Base-by-base conservation (phyloP, 441 rosid genomes). In the Rhodomyrtus psidioides region DNA sequence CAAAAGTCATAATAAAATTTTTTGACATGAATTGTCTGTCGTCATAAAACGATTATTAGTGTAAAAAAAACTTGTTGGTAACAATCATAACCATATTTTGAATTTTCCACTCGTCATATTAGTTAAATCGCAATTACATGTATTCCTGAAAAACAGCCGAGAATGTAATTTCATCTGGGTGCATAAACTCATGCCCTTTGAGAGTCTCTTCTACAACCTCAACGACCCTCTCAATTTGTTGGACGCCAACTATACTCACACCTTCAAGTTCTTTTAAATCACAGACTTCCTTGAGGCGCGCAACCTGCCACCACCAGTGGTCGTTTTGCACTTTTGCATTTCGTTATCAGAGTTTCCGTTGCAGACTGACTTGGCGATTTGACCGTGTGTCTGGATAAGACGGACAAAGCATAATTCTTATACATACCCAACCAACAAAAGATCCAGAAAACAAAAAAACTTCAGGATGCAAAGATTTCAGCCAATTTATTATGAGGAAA, bases 181-280 rank as follows among this genome's bases (percentile, higher is more conserved):
- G n/a, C n/a, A n/a, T n/a, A n/a, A n/a, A n/a, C 90, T 97, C 97
- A 86, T 96, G 98, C 84, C 99, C 99, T 91, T 97, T 96, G 51
- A 96, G 93, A 86, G 99, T 95, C 91, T 96, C 99, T 91, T 96
- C 99, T 51, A 95, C 99, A 88, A 97, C 97, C 92, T 96, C 99
- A 89, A 96, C 99, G 28, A 97, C 98, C 88, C 96, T 97, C 87
- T 97, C 99, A 90, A 95, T 97, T 88, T 97, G 98, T 90, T 96
- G 98, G 81, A 97, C 98, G 85, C 99, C 99, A 89, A 97, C 97
- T 74, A 94, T 91, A 91, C 98, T 97, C 27, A 96, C 91, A 10
- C 99, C 98, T 86, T 97, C 97, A 54, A 96, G 92, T 84, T 95
- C 99, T 89, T 95, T 97, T 90, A 96, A 89, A 87, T 96, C 94